Evolutionary conservation across 257 asterid species (phyloP), one percentile per base, ranked within the genome.

Genomic region (Linaria vulgaris): DNA sequence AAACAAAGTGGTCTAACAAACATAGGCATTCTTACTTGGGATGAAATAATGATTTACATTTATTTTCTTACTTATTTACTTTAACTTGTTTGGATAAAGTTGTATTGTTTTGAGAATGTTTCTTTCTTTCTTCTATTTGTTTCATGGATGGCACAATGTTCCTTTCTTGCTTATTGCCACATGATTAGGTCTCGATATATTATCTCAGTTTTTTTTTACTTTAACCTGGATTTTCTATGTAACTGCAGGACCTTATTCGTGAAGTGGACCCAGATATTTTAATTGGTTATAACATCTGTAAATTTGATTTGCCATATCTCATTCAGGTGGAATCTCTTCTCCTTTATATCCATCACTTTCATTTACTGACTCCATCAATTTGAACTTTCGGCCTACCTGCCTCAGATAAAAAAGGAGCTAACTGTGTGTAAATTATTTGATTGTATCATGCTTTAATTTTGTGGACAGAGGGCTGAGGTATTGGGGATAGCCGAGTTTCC

Each of bases 211-310:
- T 13, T 49, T n/a, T 66, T 56, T 27, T n/a, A 6, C 12, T 38
- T 73, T 25, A n/a, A 41, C 23, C 37, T 50, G 72, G 19, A 60
- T 16, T 15, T 48, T 65, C 58, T 71, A 51, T 72, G 48, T 49
- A 27, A 67, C 53, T 77, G 61, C 82, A 94, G 99, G 97, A 94
- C 69, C 76, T 94, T 44, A 74, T 94, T 44, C 90, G 92, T 50
- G 99, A 94, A 75, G 90, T 90, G 78, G 99, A 94, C 78, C 99
- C 99, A 43, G 99, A 94, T 70, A 87, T 94, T 63, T 75, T 94
- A 67, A 90, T 94, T 79, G 99, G 99, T 58, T 94, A 94, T 76
- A 94, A 94, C 78, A 94, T 94, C 66, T 94, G 99, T 86, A 94
- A 94, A 70, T 94, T 94, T 73, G 99, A 90, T 82, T 69, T 94